Base-by-base conservation (phyloP, 192 early-diverging fungal genomes). In the Backusella liffmaniae region DNA sequence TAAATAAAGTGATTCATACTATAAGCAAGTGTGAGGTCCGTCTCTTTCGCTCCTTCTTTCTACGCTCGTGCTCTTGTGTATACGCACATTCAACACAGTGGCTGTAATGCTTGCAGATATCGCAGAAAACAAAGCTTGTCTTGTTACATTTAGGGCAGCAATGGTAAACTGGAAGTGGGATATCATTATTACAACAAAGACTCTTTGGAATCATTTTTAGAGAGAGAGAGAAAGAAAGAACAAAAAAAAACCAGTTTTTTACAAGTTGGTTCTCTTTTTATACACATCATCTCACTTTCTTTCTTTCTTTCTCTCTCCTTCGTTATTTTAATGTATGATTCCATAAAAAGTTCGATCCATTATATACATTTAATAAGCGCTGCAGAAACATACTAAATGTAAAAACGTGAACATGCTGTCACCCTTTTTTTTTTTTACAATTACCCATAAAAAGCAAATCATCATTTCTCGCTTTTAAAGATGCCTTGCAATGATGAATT, bases 81-180 rank as follows among this genome's bases (percentile, higher is more conserved):
- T 65, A 74, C 2, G 73, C 73, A 42, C 73, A 74, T 15, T 74
- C 65, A 35, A 62, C 65, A 36, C 73, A 74, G 56, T 74, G 73
- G 21, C 73, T 74, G 15, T 74, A 74, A 8, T 65, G n/a, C 26
- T 74, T 74, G 36, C 73, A 74, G 7, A 16, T 10, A n/a, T 74
- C 73, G 30, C 56, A 59, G 56, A 59, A 59, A 26, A 59, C 56
- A 23, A 59, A 59, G 12, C 12, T 26, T 59, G 56, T 59, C 23
- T 59, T 59, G n/a, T 59, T 59, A 5, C 56, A 59, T 13, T 29
- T 2, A 2, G 23, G 56, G 6, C 56, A 59, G 23, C 56, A 21
- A 23, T 59, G 56, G 23, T 59, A 59, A 10, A 59, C 56, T 13
- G 56, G 56, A 1, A 59, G 56, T 13, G 23, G n/a, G 23, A 59